A percentile compares a stretch with the other conserved stretches of the same genome.
phyloP scores from a whole-genome alignment of 345 rosid genomes.

The Camelina sativa region DNA sequence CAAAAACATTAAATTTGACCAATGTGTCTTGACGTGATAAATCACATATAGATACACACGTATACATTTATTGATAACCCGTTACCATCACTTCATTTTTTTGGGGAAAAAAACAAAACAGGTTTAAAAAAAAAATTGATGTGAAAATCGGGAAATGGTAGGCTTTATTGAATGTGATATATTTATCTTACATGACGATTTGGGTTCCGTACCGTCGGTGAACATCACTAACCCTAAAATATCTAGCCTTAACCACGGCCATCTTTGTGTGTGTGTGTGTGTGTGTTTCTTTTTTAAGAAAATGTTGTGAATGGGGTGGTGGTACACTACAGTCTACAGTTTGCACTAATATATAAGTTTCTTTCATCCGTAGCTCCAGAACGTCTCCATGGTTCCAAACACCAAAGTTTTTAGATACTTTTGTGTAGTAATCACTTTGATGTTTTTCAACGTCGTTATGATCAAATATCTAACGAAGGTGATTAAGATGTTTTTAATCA shows the following conservation, averaged over 20 bases:
- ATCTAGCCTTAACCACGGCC: background rate
- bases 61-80: constrained; percentile 18
- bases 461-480: background rate
- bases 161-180: constrained; percentile 35
- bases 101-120: background rate
- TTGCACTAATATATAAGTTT: too few species aligned
- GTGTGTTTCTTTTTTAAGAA: background rate
- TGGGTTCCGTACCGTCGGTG: constrained; percentile 37
- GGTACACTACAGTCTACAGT: too few species aligned
- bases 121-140: constrained; percentile 9
- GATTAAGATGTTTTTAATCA: constrained; percentile 13
- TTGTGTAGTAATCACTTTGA: constrained; percentile 10
- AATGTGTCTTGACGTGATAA: constrained; percentile 31
- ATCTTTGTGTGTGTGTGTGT: background rate
- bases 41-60: constrained; percentile 23
- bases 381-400: background rate
- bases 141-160: constrained; percentile 15
- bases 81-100: constrained; percentile 19
- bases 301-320: too few species aligned
- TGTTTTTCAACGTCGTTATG: constrained; percentile 3
- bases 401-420: background rate
- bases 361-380: too few species aligned
- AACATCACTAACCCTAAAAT: constrained; percentile 1
- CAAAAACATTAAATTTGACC: constrained; percentile 26
- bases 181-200: constrained; percentile 1